These are phyloP conservation scores for Orbilia javanica DNA, from an alignment of 2,329 filamentous ascomycete genomes.

Conservation along the genomic window DNA sequence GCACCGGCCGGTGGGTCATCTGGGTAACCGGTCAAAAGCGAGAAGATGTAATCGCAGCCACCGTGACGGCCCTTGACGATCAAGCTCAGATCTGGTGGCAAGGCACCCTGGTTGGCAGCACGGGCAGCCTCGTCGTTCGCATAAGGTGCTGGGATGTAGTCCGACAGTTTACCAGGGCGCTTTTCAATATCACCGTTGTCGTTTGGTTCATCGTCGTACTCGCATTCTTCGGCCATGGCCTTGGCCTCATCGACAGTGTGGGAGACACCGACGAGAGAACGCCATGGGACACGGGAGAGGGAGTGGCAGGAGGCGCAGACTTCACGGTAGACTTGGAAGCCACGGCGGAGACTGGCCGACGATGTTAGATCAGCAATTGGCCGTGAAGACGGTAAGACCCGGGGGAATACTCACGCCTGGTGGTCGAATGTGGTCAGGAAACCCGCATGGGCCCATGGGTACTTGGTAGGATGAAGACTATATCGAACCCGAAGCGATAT, in stretches of 20 bases:
- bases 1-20: constrained; percentile 94
- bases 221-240: constrained; percentile 95
- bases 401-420: constrained; percentile 79
- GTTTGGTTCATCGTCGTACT: constrained; percentile 98
- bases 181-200: constrained; percentile 98
- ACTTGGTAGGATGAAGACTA: constrained; percentile 90
- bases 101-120: constrained; percentile 96
- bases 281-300: constrained; percentile 92
- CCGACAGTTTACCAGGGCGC: constrained; percentile 97
- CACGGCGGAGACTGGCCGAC: constrained; percentile 83
- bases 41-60: constrained; percentile 99
- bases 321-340: constrained; percentile 99
- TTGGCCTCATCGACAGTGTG: constrained; percentile 99
- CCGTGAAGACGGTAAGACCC: neutral
- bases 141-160: constrained; percentile 95
- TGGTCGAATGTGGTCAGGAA: constrained; percentile 97
- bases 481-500: constrained; percentile 61
- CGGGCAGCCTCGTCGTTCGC: constrained; percentile 99
- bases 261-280: constrained; percentile 86
- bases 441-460: constrained; percentile 95
- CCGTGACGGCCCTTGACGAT: constrained; percentile 98
- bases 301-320: constrained; percentile 99
- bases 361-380: constrained; percentile 1
- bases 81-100: constrained; percentile 96
- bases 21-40: constrained; percentile 93